Percentiles rank a stretch among this genome's conserved stretches.
Evolutionary conservation across 2,329 filamentous ascomycete genomes (phyloP).

Genomic region (Aspergillus caelatus): DNA sequence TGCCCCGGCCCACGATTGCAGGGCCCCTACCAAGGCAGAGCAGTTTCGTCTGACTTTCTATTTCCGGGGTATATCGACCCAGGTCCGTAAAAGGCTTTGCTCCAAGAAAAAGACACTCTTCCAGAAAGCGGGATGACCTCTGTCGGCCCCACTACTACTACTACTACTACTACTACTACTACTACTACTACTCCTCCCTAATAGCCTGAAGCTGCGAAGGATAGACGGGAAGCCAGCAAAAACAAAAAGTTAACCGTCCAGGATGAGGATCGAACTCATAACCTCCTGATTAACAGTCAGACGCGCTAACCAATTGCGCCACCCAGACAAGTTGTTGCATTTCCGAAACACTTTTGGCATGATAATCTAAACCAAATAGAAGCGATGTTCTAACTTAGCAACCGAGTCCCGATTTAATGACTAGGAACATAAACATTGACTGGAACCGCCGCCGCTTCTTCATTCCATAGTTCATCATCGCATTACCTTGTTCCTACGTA

Average conservation of each 20-base stretch:
- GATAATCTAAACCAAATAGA: rapidly evolving
- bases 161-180: too few relatives aligned
- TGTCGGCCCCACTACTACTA: background rate
- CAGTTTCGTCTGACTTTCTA: background rate
- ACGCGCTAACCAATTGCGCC: background rate
- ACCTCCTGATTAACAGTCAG: background rate
- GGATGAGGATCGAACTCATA: background rate
- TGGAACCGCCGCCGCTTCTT: too few relatives aligned
- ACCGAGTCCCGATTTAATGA: too few relatives aligned
- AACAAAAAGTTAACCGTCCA: background rate
- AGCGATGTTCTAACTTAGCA: too few relatives aligned
- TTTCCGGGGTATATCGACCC: background rate
- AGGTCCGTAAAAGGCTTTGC: background rate
- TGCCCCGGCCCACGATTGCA: background rate
- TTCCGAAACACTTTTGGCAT: background rate
- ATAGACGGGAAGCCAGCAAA: background rate
- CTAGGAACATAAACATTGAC: too few relatives aligned
- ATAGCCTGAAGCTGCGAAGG: background rate
- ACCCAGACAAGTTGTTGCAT: background rate
- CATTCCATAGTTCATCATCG: too few relatives aligned
- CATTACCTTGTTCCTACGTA: too few relatives aligned
- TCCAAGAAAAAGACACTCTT: background rate
- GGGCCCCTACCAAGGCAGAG: background rate
- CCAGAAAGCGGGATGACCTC: background rate
- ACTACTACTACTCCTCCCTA: too few relatives aligned